A percentile compares a stretch with the other conserved stretches of the same genome.
Evolutionary conservation across 305 asterid species (phyloP).

Genomic region (Nicotiana rustica): DNA sequence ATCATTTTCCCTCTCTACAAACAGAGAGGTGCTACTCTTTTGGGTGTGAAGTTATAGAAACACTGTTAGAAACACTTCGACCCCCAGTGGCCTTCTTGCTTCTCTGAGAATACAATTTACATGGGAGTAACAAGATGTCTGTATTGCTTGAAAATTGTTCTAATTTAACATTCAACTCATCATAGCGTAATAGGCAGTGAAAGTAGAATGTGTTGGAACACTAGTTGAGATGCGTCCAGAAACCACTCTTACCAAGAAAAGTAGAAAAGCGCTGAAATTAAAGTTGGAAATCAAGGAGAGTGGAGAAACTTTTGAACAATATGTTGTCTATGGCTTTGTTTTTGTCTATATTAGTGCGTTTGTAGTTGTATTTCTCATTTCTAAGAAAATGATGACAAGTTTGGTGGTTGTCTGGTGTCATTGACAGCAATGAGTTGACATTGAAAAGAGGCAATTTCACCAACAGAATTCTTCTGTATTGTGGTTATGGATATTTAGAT

Average conservation of each 20-base stretch:
- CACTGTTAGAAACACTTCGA: not conserved
- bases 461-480: constrained; percentile 8
- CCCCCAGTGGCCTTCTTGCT: not conserved
- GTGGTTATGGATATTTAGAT: not conserved
- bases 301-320: not conserved
- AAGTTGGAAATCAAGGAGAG: constrained; percentile 8
- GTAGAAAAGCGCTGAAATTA: not conserved
- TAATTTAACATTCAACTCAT: not conserved
- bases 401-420: not conserved
- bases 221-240: too few relatives aligned
- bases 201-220: not conserved
- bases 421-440: constrained; percentile 6
- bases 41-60: not conserved
- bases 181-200: not conserved
- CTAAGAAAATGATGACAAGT: not conserved
- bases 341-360: not conserved
- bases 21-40: too few relatives aligned
- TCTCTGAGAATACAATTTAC: not conserved
- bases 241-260: too few relatives aligned
- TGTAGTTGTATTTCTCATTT: constrained; percentile 18
- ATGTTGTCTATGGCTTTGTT: not conserved
- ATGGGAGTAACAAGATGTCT: not conserved
- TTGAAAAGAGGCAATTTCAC: constrained; percentile 2
- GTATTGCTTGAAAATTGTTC: not conserved
- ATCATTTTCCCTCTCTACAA: not conserved